Conservation (phyloP, 441 rosid species). For the Manihot esculenta region DNA sequence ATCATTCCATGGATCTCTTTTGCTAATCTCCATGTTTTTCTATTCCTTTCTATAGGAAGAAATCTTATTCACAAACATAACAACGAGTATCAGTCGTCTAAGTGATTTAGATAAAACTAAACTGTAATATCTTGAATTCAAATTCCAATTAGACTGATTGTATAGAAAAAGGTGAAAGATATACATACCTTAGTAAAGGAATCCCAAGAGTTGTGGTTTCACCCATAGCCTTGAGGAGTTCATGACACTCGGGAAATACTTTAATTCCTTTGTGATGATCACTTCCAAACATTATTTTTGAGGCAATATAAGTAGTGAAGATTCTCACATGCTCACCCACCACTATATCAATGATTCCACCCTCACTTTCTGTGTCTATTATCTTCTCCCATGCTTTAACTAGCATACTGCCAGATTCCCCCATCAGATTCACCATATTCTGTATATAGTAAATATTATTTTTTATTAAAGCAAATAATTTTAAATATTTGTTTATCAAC, state of each 20-base stretch:
- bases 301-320: constrained; percentile 13
- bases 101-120: too few relatives aligned
- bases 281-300: constrained; percentile 17
- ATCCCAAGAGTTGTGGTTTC: not conserved
- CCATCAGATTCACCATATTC: constrained; percentile 5
- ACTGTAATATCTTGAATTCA: too few relatives aligned
- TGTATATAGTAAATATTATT: too few relatives aligned
- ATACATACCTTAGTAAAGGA: constrained; percentile 12
- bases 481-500: not conserved
- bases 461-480: not conserved
- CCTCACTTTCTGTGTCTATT: constrained; percentile 3
- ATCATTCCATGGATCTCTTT: constrained; percentile 11
- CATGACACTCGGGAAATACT: not conserved
- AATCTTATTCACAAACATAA: constrained; percentile 3
- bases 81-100: too few relatives aligned
- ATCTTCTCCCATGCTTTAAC: constrained; percentile 19
- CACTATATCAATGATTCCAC: constrained; percentile 16
- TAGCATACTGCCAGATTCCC: constrained; percentile 11
- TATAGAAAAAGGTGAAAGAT: too few relatives aligned
- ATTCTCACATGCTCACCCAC: constrained; percentile 16
- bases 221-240: not conserved
- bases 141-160: too few relatives aligned
- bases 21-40: constrained; percentile 5
- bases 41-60: constrained; percentile 14
- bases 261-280: constrained; percentile 9